Base-by-base conservation (phyloP, 805 yeast genomes). In the Kregervanrija delftensis region DNA sequence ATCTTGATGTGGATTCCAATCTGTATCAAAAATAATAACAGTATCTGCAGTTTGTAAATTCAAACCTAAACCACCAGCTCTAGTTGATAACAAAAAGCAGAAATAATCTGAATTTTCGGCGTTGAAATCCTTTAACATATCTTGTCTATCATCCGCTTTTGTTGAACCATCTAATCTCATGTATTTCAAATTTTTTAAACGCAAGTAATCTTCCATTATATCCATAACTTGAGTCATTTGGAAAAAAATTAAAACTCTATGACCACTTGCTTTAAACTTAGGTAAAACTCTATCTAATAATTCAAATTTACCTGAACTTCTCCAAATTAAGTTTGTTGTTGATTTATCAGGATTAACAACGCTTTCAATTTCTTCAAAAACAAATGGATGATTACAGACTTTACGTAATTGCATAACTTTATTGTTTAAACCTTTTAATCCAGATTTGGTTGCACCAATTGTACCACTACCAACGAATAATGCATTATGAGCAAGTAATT, bases 1-100 rank as follows among this genome's bases (percentile, higher is more conserved):
- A 78, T 86, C 95, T 64, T 86, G 95, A 67, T 86, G 95, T 8
- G 95, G 95, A 59, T 86, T 86, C 95, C 95, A 86, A 67, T 86
- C 95, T 12, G 91, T 83, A 62, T 86, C 95, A 60, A 85, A 86
- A 50, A 86, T 86, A 50, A 86, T 79, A 47, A 86, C 95, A 0
- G 95, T 86, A 60, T 86, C 95, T 3, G 95, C 95, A 22, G 90
- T 84, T 67, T 86, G 95, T 61, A 86, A 76, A 63, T 86, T 86
- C 57, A 86, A 73, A 59, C 95, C 95, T 56, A 86, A 75, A 52
- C 95, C 95, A 74, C 95, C 95, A 43, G 95, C 95, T 72, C 95
- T 80, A 0, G 95, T 86, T 1, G 91, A 83, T 48, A 86, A 67
- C 47, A 86, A 67, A 69, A 86, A 86, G 51, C 87, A 81, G 64